Evolutionary conservation across 2,329 filamentous ascomycete species (phyloP).

Genomic region (Rutstroemia sp.): DNA sequence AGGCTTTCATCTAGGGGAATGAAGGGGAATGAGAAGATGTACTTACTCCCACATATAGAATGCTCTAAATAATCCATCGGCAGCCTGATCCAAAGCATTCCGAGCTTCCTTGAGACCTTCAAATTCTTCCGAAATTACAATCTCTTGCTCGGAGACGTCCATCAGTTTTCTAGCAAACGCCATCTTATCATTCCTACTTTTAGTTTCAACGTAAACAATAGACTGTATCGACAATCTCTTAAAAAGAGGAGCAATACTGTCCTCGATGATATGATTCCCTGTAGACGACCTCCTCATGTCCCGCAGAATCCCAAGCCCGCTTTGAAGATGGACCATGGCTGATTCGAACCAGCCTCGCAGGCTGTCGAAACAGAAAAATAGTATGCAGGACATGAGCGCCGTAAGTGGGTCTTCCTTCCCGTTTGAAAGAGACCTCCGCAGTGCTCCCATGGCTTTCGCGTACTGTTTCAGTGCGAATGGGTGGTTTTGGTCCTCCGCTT

Average conservation of each 20-base stretch:
- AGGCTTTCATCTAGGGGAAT: too few relatives aligned
- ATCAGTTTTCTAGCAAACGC: constrained; percentile 17
- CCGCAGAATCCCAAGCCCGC: constrained; percentile 23
- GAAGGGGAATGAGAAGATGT: too few relatives aligned
- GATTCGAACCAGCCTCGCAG: constrained; percentile 23
- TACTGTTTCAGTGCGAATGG: too few relatives aligned
- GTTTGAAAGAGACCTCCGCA: not conserved
- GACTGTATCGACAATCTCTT: constrained; percentile 23
- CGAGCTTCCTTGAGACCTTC: constrained; percentile 20
- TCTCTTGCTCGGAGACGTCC: constrained; percentile 10
- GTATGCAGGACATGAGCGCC: constrained; percentile 20
- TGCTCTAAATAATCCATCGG: constrained; percentile 19
- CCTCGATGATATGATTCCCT: constrained; percentile 16
- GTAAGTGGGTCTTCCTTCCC: constrained; percentile 13
- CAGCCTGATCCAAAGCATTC: constrained; percentile 15
- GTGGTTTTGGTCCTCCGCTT: too few relatives aligned
- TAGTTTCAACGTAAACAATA: constrained; percentile 27
- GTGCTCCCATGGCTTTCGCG: too few relatives aligned
- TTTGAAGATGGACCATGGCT: constrained; percentile 25
- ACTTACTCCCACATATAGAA: too few relatives aligned
- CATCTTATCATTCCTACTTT: constrained; percentile 11
- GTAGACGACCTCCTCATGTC: constrained; percentile 13
- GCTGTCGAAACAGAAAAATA: constrained; percentile 24
- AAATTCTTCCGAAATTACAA: constrained; percentile 17
- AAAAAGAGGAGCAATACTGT: constrained; percentile 22